phyloP scores from a whole-genome alignment of 2,329 filamentous ascomycete species.

The Lecanicillium sp. region DNA sequence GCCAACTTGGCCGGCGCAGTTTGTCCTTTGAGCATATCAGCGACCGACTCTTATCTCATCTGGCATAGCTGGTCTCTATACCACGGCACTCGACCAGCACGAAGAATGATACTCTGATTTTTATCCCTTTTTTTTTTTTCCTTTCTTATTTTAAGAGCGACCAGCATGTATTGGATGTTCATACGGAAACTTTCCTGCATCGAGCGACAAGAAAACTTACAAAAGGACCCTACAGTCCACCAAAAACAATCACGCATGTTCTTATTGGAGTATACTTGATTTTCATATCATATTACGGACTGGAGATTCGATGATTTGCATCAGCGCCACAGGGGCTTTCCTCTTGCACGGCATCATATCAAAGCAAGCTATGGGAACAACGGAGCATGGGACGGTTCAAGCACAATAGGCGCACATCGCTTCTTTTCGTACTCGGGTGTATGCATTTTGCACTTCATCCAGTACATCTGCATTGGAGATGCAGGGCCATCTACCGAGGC shows the following conservation, averaged over 20 bases:
- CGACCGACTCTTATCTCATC: not conserved
- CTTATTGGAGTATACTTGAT: not conserved
- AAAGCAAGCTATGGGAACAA: not conserved
- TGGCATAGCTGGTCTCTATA: constrained; percentile 2
- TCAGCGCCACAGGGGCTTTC: not conserved
- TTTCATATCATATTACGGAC: not conserved
- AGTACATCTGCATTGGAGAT: not conserved
- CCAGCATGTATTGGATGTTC: not conserved
- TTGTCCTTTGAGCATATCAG: not conserved
- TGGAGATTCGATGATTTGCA: not conserved
- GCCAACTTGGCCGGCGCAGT: not conserved
- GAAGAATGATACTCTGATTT: constrained; percentile 3
- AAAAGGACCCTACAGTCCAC: not conserved
- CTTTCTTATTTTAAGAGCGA: not conserved
- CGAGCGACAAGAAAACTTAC: not conserved
- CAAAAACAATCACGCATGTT: constrained; percentile 2
- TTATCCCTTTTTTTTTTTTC: not conserved
- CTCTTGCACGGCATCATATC: not conserved
- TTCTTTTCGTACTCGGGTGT: not conserved
- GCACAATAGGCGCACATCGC: not conserved
- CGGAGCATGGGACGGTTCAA: constrained; percentile 1
- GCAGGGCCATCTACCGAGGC: not conserved
- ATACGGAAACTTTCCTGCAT: not conserved
- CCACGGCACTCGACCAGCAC: not conserved
- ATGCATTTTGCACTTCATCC: not conserved